A percentile compares a stretch with the other conserved stretches of the same genome.
These are phyloP conservation scores for Teunomyces pallodes DNA, from an alignment of 805 yeast genomes.

Conservation along the genomic window DNA sequence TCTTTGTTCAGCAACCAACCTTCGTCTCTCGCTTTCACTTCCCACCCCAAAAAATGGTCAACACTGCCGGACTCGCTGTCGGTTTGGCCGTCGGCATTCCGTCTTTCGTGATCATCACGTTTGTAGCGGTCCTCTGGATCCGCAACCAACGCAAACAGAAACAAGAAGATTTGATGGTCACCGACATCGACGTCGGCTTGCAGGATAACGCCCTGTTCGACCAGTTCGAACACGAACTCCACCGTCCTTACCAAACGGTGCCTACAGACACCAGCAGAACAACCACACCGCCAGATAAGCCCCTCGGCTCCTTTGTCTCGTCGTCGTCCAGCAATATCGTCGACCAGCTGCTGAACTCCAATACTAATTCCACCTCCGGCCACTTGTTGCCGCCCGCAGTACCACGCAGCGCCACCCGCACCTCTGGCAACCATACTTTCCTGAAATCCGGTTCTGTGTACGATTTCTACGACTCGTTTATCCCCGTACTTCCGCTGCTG, in stretches of 20 bases:
- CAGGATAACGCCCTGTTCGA: slow-evolving; percentile 35
- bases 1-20: too few species aligned
- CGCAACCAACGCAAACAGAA: slow-evolving; percentile 30
- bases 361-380: neutral
- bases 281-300: slow-evolving; percentile 6
- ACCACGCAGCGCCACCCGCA: neutral
- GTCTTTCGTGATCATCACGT: slow-evolving; percentile 26
- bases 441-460: slow-evolving; percentile 27
- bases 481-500: slow-evolving; percentile 32
- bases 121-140: slow-evolving; percentile 23
- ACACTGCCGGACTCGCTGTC: slow-evolving; percentile 27
- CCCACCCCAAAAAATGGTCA: neutral
- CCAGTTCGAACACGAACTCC: slow-evolving; percentile 37
- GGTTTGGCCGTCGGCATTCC: slow-evolving; percentile 45
- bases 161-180: slow-evolving; percentile 28
- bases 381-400: slow-evolving; percentile 2
- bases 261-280: neutral
- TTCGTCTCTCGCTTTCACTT: too few species aligned
- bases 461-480: slow-evolving; percentile 42
- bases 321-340: slow-evolving; percentile 8
- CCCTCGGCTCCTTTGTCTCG: slow-evolving; percentile 8
- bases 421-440: slow-evolving; percentile 4
- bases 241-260: slow-evolving; percentile 16
- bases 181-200: slow-evolving; percentile 34
- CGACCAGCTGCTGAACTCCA: slow-evolving; percentile 1